Base-by-base conservation (phyloP, 2,329 filamentous ascomycete species). In the Phialophora macrospora region DNA sequence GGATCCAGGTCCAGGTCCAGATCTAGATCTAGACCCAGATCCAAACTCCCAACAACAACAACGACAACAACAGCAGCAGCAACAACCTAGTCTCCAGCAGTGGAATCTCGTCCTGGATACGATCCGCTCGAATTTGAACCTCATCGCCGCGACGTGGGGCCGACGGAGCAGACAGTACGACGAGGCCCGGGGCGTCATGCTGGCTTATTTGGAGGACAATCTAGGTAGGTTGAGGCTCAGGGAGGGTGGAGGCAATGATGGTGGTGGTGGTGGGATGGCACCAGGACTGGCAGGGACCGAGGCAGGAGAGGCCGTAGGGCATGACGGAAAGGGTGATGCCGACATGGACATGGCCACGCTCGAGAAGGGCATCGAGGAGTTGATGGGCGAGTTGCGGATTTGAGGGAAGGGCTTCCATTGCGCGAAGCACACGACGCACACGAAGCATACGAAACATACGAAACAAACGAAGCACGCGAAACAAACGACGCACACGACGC, bases 191-290 rank as follows among this genome's bases (percentile, higher is more conserved):
- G 63, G 46, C 41, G 61, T 72, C 34, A 72, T 72, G 71, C 54
- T 69, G 48, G 52, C 54, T n/a, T 69, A 68, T 60, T 62, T 71
- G n/a, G 64, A 64, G 20, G 69, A 72, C 54, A 70, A 72, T 55
- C 34, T 65, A 44, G 54, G 54, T 24, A 38, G 17, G 38, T 14
- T 46, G 20, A 26, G n/a, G 26, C 14, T 14, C 8, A 7, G 4
- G 26, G 44, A 11, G 12, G 12, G 11, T 0, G 30, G 46, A 26
- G 24, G 3, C 26, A 24, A 12, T 22, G 28, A 20, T 34, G 52
- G 14, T 11, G 22, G 12, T 22, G 28, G 11, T 34, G 52, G 14
- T 11, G 22, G 12, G n/a, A 12, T 34, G 48, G 20, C 24, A 26
- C 14, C 12, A 22, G 22, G 11, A 28, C 2, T 24, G 48, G 48